Base-by-base conservation (phyloP, 768 basidiomycete genomes). In the Dendrothele bispora region DNA sequence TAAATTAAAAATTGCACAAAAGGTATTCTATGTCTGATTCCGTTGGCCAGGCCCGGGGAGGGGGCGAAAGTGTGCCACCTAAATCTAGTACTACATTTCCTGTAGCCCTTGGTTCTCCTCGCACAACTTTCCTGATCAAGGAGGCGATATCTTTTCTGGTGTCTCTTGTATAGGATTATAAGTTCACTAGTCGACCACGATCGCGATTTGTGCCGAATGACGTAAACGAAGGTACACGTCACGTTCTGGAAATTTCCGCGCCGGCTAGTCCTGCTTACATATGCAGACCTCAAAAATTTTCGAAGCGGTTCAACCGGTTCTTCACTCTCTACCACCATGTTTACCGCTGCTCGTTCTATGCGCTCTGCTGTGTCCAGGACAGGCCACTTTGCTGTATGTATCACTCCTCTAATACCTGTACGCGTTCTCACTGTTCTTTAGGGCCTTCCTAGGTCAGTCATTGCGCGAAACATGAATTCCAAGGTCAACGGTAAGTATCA, bases 401-500 rank as follows among this genome's bases (percentile, higher is more conserved):
- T 7, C 29, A 26, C 3, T 27, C 10, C 4, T 1, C 20, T n/a
- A n/a, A 7, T 30, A 12, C 34, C 30, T 11, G 15, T 22, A 28
- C 18, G 37, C 34, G 26, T 58, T 25, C 46, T 50, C 50, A 59
- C 45, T 39, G 46, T 43, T 53, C 25, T 46, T 8, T 49, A 88
- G 86, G 79, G 77, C 58, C 68, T 85, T 61, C 80, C 84, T 55
- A 85, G 87, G 58, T 80, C 82, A 52, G 72, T 78, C 68, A 82
- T 92, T 66, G 88, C 88, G 59, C 84, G 93, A 69, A 91, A 86
- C 75, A 94, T 95, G 91, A 94, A 94, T 77, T 83, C 88, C 38
- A 51, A 50, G 81, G 89, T 95, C 68, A 83, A 78, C 54, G 94
- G 89, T 89, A 53, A 34, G 83, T 66, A 44, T 49, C 59, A 55